These are phyloP conservation scores for Cryoendolithus antarcticus DNA, from an alignment of 2,329 filamentous ascomycete genomes.

Conservation along the genomic window DNA sequence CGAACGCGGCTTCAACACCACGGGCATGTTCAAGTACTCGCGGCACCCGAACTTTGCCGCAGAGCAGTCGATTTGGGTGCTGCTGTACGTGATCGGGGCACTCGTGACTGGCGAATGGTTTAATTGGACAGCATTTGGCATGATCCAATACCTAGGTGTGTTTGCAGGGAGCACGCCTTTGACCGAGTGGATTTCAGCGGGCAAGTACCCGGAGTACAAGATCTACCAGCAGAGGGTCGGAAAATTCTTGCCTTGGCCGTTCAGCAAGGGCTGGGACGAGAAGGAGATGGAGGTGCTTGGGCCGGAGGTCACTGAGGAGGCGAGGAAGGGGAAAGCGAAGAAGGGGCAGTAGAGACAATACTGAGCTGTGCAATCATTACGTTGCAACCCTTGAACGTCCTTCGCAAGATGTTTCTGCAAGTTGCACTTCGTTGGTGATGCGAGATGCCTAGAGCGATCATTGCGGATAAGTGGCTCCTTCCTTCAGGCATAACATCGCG, in stretches of 20 bases:
- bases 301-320: conserved; percentile 9
- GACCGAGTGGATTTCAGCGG: conserved; percentile 66
- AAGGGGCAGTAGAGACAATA: background rate
- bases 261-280: conserved; percentile 21
- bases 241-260: conserved; percentile 59
- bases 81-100: conserved; percentile 79
- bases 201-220: conserved; percentile 80
- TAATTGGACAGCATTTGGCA: conserved; percentile 68
- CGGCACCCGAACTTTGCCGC: conserved; percentile 91
- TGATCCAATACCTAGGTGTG: conserved; percentile 57
- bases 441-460: too few species aligned
- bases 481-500: too few species aligned
- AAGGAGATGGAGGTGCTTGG: conserved; percentile 11
- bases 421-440: too few species aligned
- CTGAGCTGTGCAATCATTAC: too few species aligned
- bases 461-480: too few species aligned
- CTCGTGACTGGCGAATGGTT: conserved; percentile 56
- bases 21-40: conserved; percentile 75
- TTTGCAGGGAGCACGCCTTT: conserved; percentile 86
- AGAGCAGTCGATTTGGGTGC: conserved; percentile 82
- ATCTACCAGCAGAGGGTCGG: conserved; percentile 74
- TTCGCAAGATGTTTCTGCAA: too few species aligned
- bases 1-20: conserved; percentile 77
- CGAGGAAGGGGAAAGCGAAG: conserved; percentile 6
- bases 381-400: too few species aligned